phyloP scores from a whole-genome alignment of 2,329 filamentous ascomycete genomes.

The Eutypella sp. region DNA sequence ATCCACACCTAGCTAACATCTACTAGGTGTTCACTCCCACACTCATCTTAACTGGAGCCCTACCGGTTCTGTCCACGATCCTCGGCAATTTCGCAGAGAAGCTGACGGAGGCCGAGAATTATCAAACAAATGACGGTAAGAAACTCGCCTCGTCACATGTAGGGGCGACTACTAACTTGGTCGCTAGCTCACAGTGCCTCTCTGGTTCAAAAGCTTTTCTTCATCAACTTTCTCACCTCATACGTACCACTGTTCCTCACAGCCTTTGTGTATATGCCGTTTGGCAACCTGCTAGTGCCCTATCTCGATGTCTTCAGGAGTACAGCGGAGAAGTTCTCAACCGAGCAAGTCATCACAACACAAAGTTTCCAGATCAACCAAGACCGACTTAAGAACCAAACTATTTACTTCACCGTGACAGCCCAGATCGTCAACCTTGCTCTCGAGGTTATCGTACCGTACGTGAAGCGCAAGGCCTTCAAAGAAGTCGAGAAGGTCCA shows the following conservation, averaged over 20 bases:
- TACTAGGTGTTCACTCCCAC: constrained; percentile 79
- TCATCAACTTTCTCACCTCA: constrained; percentile 94
- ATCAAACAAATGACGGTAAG: constrained; percentile 72
- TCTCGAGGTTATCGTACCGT: constrained; percentile 80
- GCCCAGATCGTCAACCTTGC: constrained; percentile 85
- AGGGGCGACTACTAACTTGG: constrained; percentile 13
- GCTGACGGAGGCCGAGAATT: constrained; percentile 84
- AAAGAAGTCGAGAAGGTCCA: constrained; percentile 75
- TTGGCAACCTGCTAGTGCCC: constrained; percentile 76
- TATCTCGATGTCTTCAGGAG: constrained; percentile 78
- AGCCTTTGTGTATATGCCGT: constrained; percentile 91
- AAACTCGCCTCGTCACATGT: neutral
- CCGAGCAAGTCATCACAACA: constrained; percentile 64
- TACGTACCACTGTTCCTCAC: constrained; percentile 91
- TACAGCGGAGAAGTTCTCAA: constrained; percentile 69
- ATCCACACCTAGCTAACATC: constrained; percentile 5
- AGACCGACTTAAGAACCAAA: constrained; percentile 76
- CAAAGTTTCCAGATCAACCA: constrained; percentile 76
- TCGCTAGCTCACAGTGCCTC: constrained; percentile 67
- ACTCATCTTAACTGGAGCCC: constrained; percentile 72
- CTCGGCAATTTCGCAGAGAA: constrained; percentile 72
- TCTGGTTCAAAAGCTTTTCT: constrained; percentile 87
- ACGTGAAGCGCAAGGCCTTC: constrained; percentile 72
- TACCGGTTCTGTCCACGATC: constrained; percentile 72
- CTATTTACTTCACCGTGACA: constrained; percentile 94